Evolutionary conservation across 805 yeast species (phyloP), one percentile per base, ranked within the genome.

Genomic region (Ascoidea asiatica): DNA sequence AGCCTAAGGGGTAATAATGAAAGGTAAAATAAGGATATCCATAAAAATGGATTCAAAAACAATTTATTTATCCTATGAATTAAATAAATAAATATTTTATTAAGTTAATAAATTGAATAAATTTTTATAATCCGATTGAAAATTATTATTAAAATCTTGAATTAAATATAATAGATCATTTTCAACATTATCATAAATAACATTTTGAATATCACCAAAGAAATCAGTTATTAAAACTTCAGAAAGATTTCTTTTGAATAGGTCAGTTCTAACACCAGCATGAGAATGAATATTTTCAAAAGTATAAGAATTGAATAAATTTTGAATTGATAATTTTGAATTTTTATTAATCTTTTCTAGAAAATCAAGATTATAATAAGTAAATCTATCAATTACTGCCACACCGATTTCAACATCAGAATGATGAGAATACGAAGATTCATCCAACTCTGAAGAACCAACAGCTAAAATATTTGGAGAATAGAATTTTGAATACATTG

Each of bases 331-430:
- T 50, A 68, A 65, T 21, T 75, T 67, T 1, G 95, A 85, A 52
- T 79, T 78, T 60, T 78, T 83, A 45, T 83, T 81, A 43, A 92
- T 78, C 37, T 72, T 69, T 63, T 90, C 98, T 56, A 92, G 70
- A 57, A 80, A 92, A 47, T 88, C 96, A 52, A 92, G 70, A 44
- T 87, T 89, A 62, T 77, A 87, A 60, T 88, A 89, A 0, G 99
- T 92, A 65, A 92, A 92, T 54, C 98, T 69, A 61, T 92, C 99
- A 56, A 92, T 92, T 11, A 92, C 96, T 0, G 98, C 97, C 43
- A 92, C 97, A 5, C 99, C 99, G 42, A 92, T 77, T 55, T 90
- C 97, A 40, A 82, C 75, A 59, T 92, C 99, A 1, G 97, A 86
- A 60, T 87, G 95, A 56, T 92, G 97, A 1, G 97, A 88, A 57